phyloP scores from a whole-genome alignment of 116 monocot genomes.

The Cymodocea nodosa region DNA sequence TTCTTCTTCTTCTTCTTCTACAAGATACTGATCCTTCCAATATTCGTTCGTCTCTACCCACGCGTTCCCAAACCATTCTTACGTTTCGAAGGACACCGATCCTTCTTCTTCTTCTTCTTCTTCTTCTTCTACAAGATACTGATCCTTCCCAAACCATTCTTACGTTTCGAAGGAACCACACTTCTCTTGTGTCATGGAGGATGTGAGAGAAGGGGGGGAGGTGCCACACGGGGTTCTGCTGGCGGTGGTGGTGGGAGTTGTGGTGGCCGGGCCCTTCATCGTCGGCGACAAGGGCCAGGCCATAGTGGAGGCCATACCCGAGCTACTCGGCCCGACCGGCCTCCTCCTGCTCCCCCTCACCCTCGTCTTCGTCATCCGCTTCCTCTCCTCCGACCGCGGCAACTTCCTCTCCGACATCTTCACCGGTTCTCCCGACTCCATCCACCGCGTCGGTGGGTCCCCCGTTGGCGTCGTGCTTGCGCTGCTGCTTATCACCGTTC shows the following conservation, averaged over 20 bases:
- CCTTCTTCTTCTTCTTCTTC: not conserved
- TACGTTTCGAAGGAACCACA: not conserved
- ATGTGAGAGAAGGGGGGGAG: slow-evolving; percentile 5
- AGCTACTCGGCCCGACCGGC: slow-evolving; percentile 58
- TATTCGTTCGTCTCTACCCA: no score
- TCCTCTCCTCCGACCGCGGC: slow-evolving; percentile 75
- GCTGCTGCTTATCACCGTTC: slow-evolving; percentile 40
- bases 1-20: not conserved
- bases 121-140: not conserved
- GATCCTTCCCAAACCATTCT: no score
- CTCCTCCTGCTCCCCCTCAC: slow-evolving; percentile 70
- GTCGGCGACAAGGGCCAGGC: slow-evolving; percentile 51
- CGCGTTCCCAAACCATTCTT: no score
- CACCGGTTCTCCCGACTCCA: slow-evolving; percentile 59
- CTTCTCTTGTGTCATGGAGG: not conserved
- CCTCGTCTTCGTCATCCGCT: slow-evolving; percentile 60
- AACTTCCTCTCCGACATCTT: slow-evolving; percentile 37
- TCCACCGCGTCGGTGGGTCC: slow-evolving; percentile 73
- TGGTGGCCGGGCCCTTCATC: slow-evolving; percentile 60
- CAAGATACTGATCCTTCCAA: no score
- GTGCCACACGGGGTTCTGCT: slow-evolving; percentile 57
- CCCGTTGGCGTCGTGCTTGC: slow-evolving; percentile 57
- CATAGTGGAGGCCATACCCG: slow-evolving; percentile 32
- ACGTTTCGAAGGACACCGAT: not conserved
- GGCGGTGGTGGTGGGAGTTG: slow-evolving; percentile 47